Percentiles rank a stretch among this genome's conserved stretches.
Evolutionary conservation across 2,329 filamentous ascomycete genomes (phyloP).

Genomic region (Trichoderma hamatum): DNA sequence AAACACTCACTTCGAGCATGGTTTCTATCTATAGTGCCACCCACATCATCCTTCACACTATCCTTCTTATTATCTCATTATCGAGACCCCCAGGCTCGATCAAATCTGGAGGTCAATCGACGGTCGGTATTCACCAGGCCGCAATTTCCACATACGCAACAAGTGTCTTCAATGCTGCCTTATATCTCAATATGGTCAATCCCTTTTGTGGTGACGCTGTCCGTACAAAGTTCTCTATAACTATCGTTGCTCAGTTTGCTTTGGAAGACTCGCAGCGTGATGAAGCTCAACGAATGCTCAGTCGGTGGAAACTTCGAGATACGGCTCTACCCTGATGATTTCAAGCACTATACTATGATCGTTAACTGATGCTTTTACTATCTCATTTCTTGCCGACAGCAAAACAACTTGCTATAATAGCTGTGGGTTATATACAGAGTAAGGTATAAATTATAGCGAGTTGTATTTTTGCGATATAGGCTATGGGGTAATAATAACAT

Average conservation of each 20-base stretch:
- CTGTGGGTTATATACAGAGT: not conserved
- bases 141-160: constrained; percentile 8
- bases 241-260: constrained; percentile 11
- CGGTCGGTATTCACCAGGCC: not conserved
- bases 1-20: constrained; percentile 15
- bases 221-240: not conserved
- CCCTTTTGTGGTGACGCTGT: constrained; percentile 19
- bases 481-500: not conserved
- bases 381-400: not conserved
- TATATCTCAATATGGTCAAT: constrained; percentile 9
- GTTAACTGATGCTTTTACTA: not conserved
- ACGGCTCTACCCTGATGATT: not conserved
- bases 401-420: not conserved
- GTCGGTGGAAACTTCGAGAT: not conserved
- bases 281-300: constrained; percentile 6
- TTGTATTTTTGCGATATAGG: no score
- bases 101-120: not conserved
- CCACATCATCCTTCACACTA: constrained; percentile 12
- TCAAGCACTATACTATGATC: not conserved
- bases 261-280: constrained; percentile 21
- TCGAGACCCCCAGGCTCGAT: not conserved
- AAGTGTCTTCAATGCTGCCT: constrained; percentile 1
- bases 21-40: constrained; percentile 10
- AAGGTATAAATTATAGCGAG: no score
- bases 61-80: constrained; percentile 15